Percentiles rank a stretch among this genome's conserved stretches.
Evolutionary conservation across 169 alveolate genomes (phyloP).

Genomic region (Plasmodium gonderi): DNA sequence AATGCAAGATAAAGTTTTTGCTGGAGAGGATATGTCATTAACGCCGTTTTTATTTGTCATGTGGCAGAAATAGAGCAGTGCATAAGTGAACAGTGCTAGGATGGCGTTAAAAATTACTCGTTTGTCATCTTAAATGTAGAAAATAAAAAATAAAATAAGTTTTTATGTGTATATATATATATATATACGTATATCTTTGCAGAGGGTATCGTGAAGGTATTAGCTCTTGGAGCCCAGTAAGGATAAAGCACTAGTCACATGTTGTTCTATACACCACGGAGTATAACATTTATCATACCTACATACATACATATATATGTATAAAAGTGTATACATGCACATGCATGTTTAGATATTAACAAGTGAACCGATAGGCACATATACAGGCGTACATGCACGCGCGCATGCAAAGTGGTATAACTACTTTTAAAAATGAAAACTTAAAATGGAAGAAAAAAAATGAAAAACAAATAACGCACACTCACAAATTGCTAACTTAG

Average conservation of each 20-base stretch:
- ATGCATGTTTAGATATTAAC: neutral
- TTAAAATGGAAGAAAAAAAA: neutral
- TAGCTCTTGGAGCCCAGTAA: neutral
- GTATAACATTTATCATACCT: neutral
- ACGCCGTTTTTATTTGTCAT: neutral
- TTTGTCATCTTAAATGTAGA: neutral
- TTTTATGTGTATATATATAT: no score
- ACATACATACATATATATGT: neutral
- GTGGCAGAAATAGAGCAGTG: neutral
- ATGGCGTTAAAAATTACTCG: neutral
- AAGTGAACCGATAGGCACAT: neutral
- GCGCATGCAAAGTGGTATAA: neutral
- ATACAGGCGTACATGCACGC: neutral
- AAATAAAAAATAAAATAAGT: neutral
- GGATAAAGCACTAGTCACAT: neutral
- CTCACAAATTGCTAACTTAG: no score
- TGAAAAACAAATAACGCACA: neutral
- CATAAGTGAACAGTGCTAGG: neutral
- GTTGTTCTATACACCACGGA: neutral
- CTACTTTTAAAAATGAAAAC: neutral
- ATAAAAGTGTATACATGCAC: neutral
- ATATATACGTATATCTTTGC: neutral
- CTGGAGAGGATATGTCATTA: neutral
- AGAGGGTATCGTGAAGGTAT: neutral
- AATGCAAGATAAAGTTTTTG: neutral